Percentiles rank a stretch among this genome's conserved stretches.
Evolutionary conservation across 2,329 filamentous ascomycete species (phyloP).

Genomic region (Claviceps sp.): DNA sequence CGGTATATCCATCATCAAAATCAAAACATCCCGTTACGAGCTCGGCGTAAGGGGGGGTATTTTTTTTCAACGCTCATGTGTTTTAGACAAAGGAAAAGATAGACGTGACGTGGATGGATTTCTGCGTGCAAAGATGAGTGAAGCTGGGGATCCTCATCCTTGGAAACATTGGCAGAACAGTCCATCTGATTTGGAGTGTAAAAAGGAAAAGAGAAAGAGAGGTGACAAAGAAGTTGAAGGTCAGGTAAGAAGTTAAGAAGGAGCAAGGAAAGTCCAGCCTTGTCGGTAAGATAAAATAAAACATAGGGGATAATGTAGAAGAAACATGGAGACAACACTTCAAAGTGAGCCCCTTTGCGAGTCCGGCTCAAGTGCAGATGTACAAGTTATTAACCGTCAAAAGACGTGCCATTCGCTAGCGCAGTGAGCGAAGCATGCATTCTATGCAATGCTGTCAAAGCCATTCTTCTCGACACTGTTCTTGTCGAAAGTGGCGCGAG

Average conservation of each 20-base stretch:
- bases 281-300: background rate
- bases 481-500: slow-evolving; percentile 38
- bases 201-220: background rate
- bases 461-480: slow-evolving; percentile 33
- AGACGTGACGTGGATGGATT: background rate
- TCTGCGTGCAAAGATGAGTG: background rate
- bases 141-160: background rate
- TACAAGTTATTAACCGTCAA: background rate
- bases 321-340: background rate
- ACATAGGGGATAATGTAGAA: background rate
- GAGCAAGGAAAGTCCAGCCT: slow-evolving; percentile 2
- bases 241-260: background rate
- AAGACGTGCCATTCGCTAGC: background rate
- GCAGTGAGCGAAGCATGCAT: background rate
- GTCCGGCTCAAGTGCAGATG: background rate
- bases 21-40: slow-evolving; percentile 1
- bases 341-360: no score
- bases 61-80: slow-evolving; percentile 1
- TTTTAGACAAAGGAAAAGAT: slow-evolving; percentile 6
- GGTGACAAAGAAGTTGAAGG: background rate
- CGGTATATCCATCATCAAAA: slow-evolving; percentile 1
- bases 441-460: slow-evolving; percentile 23
- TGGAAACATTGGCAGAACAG: background rate
- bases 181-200: background rate
- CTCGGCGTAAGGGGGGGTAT: slow-evolving; percentile 2